Evolutionary conservation across 106 monocot species (phyloP).

Genomic region (Allium sativum): DNA sequence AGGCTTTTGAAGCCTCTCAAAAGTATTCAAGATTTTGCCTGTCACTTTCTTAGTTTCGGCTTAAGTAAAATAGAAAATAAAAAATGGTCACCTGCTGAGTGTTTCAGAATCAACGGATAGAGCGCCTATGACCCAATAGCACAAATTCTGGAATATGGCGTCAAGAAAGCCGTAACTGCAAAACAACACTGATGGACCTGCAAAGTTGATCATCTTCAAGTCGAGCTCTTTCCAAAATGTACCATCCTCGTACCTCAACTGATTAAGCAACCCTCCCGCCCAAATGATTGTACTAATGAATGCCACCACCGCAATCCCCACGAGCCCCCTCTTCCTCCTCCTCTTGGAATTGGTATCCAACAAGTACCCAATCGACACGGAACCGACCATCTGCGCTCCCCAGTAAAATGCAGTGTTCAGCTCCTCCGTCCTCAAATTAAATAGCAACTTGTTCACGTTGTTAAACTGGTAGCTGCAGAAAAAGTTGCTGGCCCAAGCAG

Average conservation of each 20-base stretch:
- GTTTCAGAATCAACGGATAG: not conserved
- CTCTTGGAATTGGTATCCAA: constrained; percentile 49
- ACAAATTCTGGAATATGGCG: constrained; percentile 63
- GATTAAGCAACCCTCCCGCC: constrained; percentile 73
- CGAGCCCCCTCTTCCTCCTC: constrained; percentile 45
- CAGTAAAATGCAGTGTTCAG: constrained; percentile 89
- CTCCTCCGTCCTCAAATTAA: constrained; percentile 70
- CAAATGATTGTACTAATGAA: constrained; percentile 55
- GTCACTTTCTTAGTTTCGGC: too few species aligned
- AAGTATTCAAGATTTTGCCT: too few species aligned
- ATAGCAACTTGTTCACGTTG: constrained; percentile 64
- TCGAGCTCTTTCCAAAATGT: constrained; percentile 31
- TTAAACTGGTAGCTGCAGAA: constrained; percentile 97
- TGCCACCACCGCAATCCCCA: constrained; percentile 48
- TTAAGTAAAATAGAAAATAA: too few species aligned
- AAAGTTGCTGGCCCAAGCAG: constrained; percentile 91
- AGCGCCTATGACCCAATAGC: not conserved
- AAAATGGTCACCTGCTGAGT: not conserved
- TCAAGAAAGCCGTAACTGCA: constrained; percentile 77
- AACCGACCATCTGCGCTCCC: constrained; percentile 85
- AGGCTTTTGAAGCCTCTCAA: too few species aligned
- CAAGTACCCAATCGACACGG: constrained; percentile 44
- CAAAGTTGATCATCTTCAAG: constrained; percentile 42
- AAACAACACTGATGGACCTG: constrained; percentile 73
- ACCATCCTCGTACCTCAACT: constrained; percentile 47